Percentiles rank a stretch among this genome's conserved stretches.
Conservation (phyloP, 2,329 filamentous ascomycete species). For the Neonectria hederae region DNA sequence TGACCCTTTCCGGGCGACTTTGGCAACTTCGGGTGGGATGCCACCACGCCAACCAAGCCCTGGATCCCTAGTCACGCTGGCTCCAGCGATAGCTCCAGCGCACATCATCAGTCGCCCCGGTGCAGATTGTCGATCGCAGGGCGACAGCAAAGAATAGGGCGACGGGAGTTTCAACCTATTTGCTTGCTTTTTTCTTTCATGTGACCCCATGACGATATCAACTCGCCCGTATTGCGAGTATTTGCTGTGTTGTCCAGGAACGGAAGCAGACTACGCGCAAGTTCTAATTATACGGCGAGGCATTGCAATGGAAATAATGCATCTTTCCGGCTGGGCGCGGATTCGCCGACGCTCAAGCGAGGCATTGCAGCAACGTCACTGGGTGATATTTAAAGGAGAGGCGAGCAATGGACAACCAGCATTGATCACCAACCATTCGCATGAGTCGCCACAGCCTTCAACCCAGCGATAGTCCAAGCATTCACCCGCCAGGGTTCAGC, state of each 20-base stretch:
- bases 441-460: neutral
- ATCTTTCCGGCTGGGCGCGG: neutral
- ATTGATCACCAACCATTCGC: neutral
- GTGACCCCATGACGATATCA: conserved; percentile 9
- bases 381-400: conserved; percentile 1
- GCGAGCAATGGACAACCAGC: neutral
- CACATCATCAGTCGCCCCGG: conserved; percentile 9
- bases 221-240: neutral
- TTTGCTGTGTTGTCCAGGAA: conserved; percentile 12
- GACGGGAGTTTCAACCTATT: conserved; percentile 1
- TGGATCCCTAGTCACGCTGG: conserved; percentile 12
- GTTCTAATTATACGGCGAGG: conserved; percentile 21
- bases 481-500: conserved; percentile 5
- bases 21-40: neutral
- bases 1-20: neutral
- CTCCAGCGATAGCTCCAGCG: conserved; percentile 10
- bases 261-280: no score
- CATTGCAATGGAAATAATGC: neutral
- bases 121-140: conserved; percentile 1
- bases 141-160: conserved; percentile 19
- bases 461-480: neutral
- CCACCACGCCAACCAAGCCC: conserved; percentile 9
- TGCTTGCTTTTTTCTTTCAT: conserved; percentile 18
- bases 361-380: conserved; percentile 8
- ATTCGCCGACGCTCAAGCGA: neutral